Evolutionary conservation across 108 stramenopile genomes (phyloP), one percentile per base, ranked within the genome.

Genomic region (Conticribra guillardii): DNA sequence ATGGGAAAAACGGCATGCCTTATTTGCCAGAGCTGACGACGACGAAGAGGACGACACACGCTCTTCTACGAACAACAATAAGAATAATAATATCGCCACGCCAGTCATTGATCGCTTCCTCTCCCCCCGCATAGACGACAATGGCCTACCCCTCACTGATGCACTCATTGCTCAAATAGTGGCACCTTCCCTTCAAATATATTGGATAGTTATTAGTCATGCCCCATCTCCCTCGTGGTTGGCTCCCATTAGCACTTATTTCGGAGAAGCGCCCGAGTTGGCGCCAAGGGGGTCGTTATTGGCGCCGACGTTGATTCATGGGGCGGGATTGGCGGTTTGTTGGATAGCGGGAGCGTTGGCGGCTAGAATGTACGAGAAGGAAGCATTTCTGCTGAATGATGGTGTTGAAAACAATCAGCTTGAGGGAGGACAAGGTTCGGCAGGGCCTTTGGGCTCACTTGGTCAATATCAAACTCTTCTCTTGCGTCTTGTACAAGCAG

Each of bases 181-280:
- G 4, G 91, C 85, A 22, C 91, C 94, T 23, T 60, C 85, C 14
- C 49, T 92, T 23, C 86, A 92, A 75, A 54, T 88, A 4, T 84
- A 82, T 59, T 87, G 82, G 84, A 55, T 88, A 48, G 41, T 34
- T 17, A 4, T 77, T 9, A 56, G 57, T 9, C 66, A 75, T 24
- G 82, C 84, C 1, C 90, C 93, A 9, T 73, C 60, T n/a, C 93
- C 93, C 9, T 72, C 86, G 8, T 94, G 93, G 93, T 69, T 88
- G 0, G 41, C 49, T n/a, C 86, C 91, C 17, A 59, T 89, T 48
- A 54, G 70, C 27, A 67, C 64, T 34, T 67, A 69, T 24, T 54
- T 61, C 22, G 65, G 68, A 17, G 51, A 44, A 31, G 41, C 56
- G 4, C 61, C 64, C 18, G 63, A 59, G 3, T 65, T 78, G 65